A percentile compares a stretch with the other conserved stretches of the same genome.
phyloP scores from a whole-genome alignment of 1,284 basidiomycete genomes.

The Fomitopsis pinicola region DNA sequence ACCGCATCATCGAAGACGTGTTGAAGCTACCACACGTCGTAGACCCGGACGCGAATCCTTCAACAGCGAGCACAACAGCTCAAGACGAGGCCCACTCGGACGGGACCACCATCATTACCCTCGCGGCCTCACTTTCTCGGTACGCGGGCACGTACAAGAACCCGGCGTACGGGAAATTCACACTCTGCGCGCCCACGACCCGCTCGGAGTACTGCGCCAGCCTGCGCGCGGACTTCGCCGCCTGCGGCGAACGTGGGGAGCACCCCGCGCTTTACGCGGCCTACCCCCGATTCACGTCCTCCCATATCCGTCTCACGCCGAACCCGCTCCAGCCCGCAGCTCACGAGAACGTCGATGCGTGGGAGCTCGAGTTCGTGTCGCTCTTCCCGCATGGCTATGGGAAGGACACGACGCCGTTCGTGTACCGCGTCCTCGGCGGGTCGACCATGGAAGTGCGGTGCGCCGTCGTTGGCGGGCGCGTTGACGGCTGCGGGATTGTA shows the following conservation, averaged over 20 bases:
- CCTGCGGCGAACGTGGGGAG: conserved; percentile 15
- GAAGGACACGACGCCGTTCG: not conserved
- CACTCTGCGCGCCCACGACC: conserved; percentile 27
- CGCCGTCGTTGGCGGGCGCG: not conserved
- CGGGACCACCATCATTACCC: not conserved
- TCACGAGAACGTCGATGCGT: not conserved
- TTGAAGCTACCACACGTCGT: conserved; percentile 4
- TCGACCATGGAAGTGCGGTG: not conserved
- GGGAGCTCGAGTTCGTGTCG: not conserved
- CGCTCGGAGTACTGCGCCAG: conserved; percentile 19
- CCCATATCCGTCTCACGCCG: conserved; percentile 18
- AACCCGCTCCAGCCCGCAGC: not conserved
- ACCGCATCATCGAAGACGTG: conserved; percentile 12
- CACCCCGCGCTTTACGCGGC: not conserved
- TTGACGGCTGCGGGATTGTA: not conserved
- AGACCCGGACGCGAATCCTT: not conserved
- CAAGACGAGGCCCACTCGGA: not conserved
- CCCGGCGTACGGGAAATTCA: conserved; percentile 31
- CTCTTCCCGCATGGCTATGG: not conserved
- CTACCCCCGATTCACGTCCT: conserved; percentile 11
- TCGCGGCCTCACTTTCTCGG: conserved; percentile 5
- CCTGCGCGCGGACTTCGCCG: conserved; percentile 22
- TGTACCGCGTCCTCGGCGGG: not conserved
- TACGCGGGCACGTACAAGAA: conserved; percentile 32
- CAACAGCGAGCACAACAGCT: not conserved